phyloP scores from a whole-genome alignment of 169 alveolate species.

The Besnoitia besnoiti region DNA sequence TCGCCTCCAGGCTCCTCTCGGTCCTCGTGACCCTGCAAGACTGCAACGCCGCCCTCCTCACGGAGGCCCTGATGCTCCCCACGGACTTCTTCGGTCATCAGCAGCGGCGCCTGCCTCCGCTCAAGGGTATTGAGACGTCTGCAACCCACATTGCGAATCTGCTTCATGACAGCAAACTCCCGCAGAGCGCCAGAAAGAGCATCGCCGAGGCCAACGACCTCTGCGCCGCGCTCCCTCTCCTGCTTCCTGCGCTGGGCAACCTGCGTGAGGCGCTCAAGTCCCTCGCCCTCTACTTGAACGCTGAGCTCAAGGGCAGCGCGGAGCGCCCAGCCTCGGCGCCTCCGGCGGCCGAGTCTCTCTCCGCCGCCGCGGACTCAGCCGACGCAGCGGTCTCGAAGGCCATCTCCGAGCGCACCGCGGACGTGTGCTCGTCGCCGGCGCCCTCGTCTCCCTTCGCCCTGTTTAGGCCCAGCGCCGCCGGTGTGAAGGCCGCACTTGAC shows the following conservation, averaged over 20 bases:
- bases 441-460: background rate
- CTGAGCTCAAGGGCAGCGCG: background rate
- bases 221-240: background rate
- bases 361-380: background rate
- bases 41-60: conserved; percentile 33
- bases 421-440: background rate
- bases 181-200: background rate
- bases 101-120: conserved; percentile 14
- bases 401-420: background rate
- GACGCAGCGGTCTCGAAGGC: background rate
- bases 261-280: background rate
- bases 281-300: background rate
- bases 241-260: conserved; percentile 29
- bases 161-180: conserved; percentile 60
- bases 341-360: background rate
- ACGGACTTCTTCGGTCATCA: conserved; percentile 13
- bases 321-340: conserved; percentile 29
- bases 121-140: background rate
- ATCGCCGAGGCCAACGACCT: background rate
- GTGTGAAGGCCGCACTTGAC: conserved; percentile 1
- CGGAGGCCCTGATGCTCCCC: conserved; percentile 53
- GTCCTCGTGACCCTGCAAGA: conserved; percentile 19
- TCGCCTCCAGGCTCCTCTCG: conserved; percentile 11
- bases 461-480: background rate
- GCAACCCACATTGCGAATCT: conserved; percentile 16